Evolutionary conservation across 352 stramenopile genomes (phyloP).

Genomic region (Globisporangium sylvaticum): DNA sequence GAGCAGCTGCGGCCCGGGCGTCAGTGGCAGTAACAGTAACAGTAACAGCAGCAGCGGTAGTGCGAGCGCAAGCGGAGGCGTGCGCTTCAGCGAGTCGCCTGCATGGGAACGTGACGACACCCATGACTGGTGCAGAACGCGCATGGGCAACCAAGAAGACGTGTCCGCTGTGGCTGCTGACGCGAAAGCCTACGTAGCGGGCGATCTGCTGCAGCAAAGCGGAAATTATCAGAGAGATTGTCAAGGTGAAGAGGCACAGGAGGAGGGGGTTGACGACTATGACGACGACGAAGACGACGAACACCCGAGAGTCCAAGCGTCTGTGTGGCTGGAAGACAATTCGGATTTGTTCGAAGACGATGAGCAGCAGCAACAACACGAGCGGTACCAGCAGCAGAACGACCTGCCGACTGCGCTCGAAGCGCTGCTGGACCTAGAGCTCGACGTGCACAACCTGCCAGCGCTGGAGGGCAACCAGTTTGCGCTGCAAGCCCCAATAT

Average conservation of each 20-base stretch:
- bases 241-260: slow-evolving; percentile 12
- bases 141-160: slow-evolving; percentile 32
- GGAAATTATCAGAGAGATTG: neutral
- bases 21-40: neutral
- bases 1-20: slow-evolving; percentile 9
- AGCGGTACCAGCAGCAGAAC: neutral
- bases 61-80: neutral
- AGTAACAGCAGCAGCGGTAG: too few relatives aligned
- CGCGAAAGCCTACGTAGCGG: neutral
- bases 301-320: neutral
- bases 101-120: neutral
- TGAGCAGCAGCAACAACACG: neutral
- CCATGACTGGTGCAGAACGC: neutral
- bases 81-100: neutral
- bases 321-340: neutral
- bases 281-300: neutral
- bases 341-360: neutral
- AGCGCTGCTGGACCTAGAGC: slow-evolving; percentile 42
- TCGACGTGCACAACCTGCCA: slow-evolving; percentile 29
- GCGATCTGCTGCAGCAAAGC: neutral
- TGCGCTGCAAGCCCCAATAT: neutral
- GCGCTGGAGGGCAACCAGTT: slow-evolving; percentile 28
- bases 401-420: slow-evolving; percentile 29
- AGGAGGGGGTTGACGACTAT: slow-evolving; percentile 2
- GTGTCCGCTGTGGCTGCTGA: neutral